These are phyloP conservation scores for Neurospora sp. DNA, from an alignment of 495 filamentous ascomycete genomes.

Conservation along the genomic window DNA sequence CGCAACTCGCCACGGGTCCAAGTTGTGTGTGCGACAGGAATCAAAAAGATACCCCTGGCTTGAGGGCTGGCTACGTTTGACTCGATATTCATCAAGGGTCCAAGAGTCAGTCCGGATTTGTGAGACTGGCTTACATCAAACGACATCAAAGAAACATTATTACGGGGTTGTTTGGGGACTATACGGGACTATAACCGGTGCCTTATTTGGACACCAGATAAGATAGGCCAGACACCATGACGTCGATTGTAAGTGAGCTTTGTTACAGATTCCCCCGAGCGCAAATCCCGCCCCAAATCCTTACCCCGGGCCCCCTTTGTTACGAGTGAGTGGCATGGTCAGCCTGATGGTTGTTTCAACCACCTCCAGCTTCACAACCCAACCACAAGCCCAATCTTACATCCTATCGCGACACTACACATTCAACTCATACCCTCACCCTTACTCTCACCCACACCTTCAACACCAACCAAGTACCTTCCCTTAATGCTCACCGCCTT, in stretches of 20 bases:
- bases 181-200: neutral
- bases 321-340: constrained; percentile 5
- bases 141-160: neutral
- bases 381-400: neutral
- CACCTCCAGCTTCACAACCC: constrained; percentile 8
- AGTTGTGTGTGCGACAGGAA: neutral
- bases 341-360: constrained; percentile 3
- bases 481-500: neutral
- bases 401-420: neutral
- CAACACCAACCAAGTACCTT: neutral
- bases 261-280: neutral
- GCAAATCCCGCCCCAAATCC: neutral
- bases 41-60: no score
- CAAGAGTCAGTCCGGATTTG: neutral
- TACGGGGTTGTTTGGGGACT: neutral
- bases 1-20: neutral
- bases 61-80: neutral
- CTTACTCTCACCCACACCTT: neutral
- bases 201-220: constrained; percentile 3
- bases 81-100: neutral
- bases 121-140: neutral
- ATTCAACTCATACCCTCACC: neutral
- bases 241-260: constrained; percentile 35
- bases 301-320: neutral
- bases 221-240: constrained; percentile 24